Evolutionary conservation across 371 early-diverging fungal species (phyloP).

Genomic region (Mortierella sp.): DNA sequence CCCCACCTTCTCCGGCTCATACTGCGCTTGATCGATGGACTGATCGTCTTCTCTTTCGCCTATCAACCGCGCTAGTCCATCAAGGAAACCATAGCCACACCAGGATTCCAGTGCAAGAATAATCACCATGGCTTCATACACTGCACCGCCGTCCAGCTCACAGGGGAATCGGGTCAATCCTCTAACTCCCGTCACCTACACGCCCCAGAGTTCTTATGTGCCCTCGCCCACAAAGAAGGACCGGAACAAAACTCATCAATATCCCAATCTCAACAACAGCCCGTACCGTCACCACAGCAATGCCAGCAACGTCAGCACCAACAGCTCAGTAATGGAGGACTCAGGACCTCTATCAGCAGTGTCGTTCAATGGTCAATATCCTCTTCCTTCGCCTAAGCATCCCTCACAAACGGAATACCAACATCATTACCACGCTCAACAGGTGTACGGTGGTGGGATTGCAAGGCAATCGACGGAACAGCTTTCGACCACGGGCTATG

Average conservation of each 20-base stretch:
- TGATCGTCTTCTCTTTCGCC: neutral
- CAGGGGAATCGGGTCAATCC: slow-evolving; percentile 31
- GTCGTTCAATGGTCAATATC: slow-evolving; percentile 16
- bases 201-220: slow-evolving; percentile 41
- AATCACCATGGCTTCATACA: slow-evolving; percentile 32
- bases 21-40: too few relatives aligned
- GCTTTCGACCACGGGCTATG: slow-evolving; percentile 8
- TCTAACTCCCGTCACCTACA: slow-evolving; percentile 40
- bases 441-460: slow-evolving; percentile 12
- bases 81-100: neutral
- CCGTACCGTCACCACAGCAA: slow-evolving; percentile 17
- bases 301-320: slow-evolving; percentile 11
- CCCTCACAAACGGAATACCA: slow-evolving; percentile 23
- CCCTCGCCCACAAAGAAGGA: slow-evolving; percentile 31
- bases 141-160: slow-evolving; percentile 20
- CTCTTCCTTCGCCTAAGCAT: slow-evolving; percentile 18
- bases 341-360: neutral
- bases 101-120: slow-evolving; percentile 6
- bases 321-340: slow-evolving; percentile 13
- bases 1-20: too few relatives aligned
- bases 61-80: neutral
- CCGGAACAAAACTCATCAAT: slow-evolving; percentile 11
- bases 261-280: slow-evolving; percentile 1
- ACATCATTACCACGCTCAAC: slow-evolving; percentile 17
- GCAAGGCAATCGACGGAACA: slow-evolving; percentile 35